Evolutionary conservation across 148 eudicot genomes (phyloP).

Genomic region (Salicornia ramosissima): DNA sequence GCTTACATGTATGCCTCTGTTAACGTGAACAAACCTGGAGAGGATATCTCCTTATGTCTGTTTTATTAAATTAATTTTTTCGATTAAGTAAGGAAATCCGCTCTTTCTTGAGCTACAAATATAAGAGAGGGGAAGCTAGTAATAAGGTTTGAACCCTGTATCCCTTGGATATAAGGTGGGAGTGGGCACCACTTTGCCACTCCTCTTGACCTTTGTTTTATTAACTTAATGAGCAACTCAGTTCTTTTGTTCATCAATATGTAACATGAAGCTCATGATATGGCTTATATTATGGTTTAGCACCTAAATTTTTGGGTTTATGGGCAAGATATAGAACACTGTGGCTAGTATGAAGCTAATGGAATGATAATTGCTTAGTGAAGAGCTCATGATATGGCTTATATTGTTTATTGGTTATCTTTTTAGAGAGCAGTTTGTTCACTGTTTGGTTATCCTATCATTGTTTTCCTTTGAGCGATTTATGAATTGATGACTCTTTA

Average conservation of each 20-base stretch:
- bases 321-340: background rate
- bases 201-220: background rate
- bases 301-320: background rate
- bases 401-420: background rate
- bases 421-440: background rate
- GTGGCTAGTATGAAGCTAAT: background rate
- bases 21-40: background rate
- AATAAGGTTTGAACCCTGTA: too few species aligned
- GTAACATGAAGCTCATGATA: background rate
- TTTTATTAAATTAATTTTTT: too few species aligned
- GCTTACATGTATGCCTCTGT: background rate
- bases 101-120: too few species aligned
- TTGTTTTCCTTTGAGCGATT: background rate
- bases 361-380: background rate
- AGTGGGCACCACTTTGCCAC: too few species aligned
- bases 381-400: background rate
- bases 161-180: too few species aligned
- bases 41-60: background rate
- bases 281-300: background rate
- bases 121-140: too few species aligned
- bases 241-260: background rate
- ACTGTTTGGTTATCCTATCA: background rate
- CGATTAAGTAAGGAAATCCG: too few species aligned
- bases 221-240: background rate
- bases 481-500: background rate